Base-by-base conservation (phyloP, 1,284 basidiomycete genomes). In the Rhodotorula sp. region DNA sequence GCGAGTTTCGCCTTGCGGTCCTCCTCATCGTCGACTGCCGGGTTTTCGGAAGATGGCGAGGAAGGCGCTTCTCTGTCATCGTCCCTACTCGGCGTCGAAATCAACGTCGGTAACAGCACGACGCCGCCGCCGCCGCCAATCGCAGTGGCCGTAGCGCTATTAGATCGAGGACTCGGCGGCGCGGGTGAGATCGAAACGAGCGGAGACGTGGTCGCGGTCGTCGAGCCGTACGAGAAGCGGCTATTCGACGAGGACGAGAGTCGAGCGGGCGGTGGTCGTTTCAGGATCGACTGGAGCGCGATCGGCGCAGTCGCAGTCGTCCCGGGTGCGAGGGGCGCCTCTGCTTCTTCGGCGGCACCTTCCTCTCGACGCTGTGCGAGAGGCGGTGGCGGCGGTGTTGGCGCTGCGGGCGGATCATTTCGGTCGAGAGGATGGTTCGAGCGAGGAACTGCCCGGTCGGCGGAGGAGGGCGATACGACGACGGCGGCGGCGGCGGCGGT, bases 251-350 rank as follows among this genome's bases (percentile, higher is more conserved):
- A 58, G 23, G 64, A 65, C 10, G 58, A 29, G 18, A 58, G 39
- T 18, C 64, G 56, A 3, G 64, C 49, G 47, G 48, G 34, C 5
- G 39, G n/a, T 7, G 64, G 64, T 18, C 57, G 64, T 46, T 59
- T 59, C n/a, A 65, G 47, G 34, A 65, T 65, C 23, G 64, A 65
- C 18, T 65, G 64, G 2, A 65, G 64, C 12, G 64, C 57, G 2
- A 18, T 26, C 26, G 26, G n/a, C 14, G 26, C 54, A 26, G 52
- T 21, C 26, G 52, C 21, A 51, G 10, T 26, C n/a, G 54, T 31
- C 54, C 54, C 54, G 18, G 49, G 49, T 7, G 20, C 49, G 49
- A 10, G 18, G 6, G 49, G 23, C 23, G 49, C 20, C 6, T 56
- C 54, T 56, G 8, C 39, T 12, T 43, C 39, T 14, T 39, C 34